Conservation (phyloP, 2,329 filamentous ascomycete genomes). For the Phialocephala subalpina region DNA sequence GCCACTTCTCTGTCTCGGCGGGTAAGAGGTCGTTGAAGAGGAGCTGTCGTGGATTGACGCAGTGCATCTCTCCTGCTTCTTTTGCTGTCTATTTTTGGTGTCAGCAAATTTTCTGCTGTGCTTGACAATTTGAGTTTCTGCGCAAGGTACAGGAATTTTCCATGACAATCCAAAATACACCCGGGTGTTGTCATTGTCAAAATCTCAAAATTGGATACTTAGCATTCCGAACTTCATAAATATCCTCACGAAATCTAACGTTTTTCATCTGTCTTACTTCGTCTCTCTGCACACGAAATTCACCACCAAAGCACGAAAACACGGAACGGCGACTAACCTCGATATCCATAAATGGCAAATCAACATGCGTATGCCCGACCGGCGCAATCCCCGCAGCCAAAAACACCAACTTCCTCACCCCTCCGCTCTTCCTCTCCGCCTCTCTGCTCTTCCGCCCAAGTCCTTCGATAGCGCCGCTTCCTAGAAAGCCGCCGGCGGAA, state of each 20-base stretch:
- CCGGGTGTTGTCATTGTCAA: neutral
- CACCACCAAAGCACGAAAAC: neutral
- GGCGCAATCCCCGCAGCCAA: conserved; percentile 31
- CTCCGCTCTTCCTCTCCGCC: conserved; percentile 25
- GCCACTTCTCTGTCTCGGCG: conserved; percentile 18
- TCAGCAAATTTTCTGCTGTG: neutral
- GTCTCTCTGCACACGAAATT: neutral
- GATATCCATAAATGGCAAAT: conserved; percentile 32
- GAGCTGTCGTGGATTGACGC: conserved; percentile 7
- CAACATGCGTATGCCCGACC: conserved; percentile 27
- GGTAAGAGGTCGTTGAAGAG: conserved; percentile 25
- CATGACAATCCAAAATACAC: no score
- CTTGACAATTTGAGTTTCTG: neutral
- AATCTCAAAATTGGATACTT: neutral
- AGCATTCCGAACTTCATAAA: neutral
- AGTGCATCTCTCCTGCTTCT: conserved; percentile 15
- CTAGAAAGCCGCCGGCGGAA: conserved; percentile 37
- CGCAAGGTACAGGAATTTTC: no score
- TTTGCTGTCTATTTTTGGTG: neutral
- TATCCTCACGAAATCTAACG: neutral
- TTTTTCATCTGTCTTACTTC: neutral
- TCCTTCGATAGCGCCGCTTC: conserved; percentile 35
- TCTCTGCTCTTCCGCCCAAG: conserved; percentile 21
- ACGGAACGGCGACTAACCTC: conserved; percentile 25
- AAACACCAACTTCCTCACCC: conserved; percentile 37